Evolutionary conservation across 2,329 filamentous ascomycete species (phyloP).

Genomic region (Metarhizium brunneum): DNA sequence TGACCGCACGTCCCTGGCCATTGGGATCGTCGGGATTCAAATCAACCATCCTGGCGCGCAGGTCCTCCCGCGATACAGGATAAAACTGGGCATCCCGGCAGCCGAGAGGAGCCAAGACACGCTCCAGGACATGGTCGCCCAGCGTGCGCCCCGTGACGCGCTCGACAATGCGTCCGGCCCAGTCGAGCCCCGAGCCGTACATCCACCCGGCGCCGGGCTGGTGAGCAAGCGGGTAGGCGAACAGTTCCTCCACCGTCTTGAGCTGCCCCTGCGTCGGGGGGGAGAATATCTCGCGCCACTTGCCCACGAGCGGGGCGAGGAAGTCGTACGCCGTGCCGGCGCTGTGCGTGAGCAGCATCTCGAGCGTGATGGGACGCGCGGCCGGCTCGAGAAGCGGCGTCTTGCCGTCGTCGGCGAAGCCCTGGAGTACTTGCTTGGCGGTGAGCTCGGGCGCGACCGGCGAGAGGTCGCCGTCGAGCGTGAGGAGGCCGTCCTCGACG

Average conservation of each 20-base stretch:
- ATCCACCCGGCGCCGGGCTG: slow-evolving; percentile 41
- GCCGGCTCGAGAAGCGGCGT: slow-evolving; percentile 24
- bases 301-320: slow-evolving; percentile 23
- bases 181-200: slow-evolving; percentile 41
- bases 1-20: slow-evolving; percentile 22
- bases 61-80: slow-evolving; percentile 18
- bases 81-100: slow-evolving; percentile 29
- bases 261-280: slow-evolving; percentile 8
- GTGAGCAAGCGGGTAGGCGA: slow-evolving; percentile 23
- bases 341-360: slow-evolving; percentile 42
- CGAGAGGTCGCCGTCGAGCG: slow-evolving; percentile 35
- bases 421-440: slow-evolving; percentile 35
- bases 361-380: slow-evolving; percentile 33
- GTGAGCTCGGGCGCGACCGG: slow-evolving; percentile 37
- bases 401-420: slow-evolving; percentile 32
- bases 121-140: slow-evolving; percentile 31
- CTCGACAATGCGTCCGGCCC: slow-evolving; percentile 43
- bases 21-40: slow-evolving; percentile 28
- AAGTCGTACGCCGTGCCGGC: slow-evolving; percentile 39
- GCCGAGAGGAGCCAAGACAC: slow-evolving; percentile 35
- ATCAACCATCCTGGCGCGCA: slow-evolving; percentile 23
- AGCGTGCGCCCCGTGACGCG: slow-evolving; percentile 32
- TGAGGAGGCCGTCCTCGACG: slow-evolving; percentile 40
- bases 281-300: slow-evolving; percentile 24
- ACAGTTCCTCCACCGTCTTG: slow-evolving; percentile 31